Evolutionary conservation across 2,329 filamentous ascomycete species (phyloP), one percentile per base, ranked within the genome.

Genomic region (Botrytis galanthina): DNA sequence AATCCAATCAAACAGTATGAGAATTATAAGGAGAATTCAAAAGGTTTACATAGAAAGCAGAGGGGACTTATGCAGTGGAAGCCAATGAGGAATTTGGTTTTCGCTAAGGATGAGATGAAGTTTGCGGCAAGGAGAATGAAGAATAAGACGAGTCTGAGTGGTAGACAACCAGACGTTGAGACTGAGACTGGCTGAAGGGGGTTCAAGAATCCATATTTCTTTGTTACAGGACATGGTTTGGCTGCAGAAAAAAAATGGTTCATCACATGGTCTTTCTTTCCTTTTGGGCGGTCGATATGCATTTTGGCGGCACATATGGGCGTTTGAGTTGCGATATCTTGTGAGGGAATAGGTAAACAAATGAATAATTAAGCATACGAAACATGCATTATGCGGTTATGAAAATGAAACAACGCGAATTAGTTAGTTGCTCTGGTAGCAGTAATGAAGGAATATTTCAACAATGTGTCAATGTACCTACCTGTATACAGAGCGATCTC

Each of bases 31-130:
- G 85, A 86, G 73, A 87, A 90, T 75, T 93, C 91, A 80, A 89
- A 92, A 75, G 90, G 92, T 63, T 86, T 98, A 81, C 92, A 95
- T 81, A 89, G 95, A 0, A 94, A 95, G 83, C 94, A 98, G 78
- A 87, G 95, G 18, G 95, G 95, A 0, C 79, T 97, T 80, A 97
- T 98, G 93, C 95, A 98, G 82, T 98, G 95, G 94, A 93, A 91
- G 80, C 95, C 95, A 0, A 92, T 95, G 81, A 87, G 95, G 59
- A 97, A 97, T 80, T 86, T 90, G 35, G 90, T 91, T 77, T 98
- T 98, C 81, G 95, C 91, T 61, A 97, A 96, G 83, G 87, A 98
- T 79, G 93, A 98, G 84, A 90, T 92, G 0, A 91, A 92, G 79
- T 95, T 91, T 83, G 93, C 93, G 0, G 82, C 94, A 8, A 86